Evolutionary conservation across 352 stramenopile species (phyloP), one percentile per base, ranked within the genome.

Genomic region (Globisporangium sylvaticum): DNA sequence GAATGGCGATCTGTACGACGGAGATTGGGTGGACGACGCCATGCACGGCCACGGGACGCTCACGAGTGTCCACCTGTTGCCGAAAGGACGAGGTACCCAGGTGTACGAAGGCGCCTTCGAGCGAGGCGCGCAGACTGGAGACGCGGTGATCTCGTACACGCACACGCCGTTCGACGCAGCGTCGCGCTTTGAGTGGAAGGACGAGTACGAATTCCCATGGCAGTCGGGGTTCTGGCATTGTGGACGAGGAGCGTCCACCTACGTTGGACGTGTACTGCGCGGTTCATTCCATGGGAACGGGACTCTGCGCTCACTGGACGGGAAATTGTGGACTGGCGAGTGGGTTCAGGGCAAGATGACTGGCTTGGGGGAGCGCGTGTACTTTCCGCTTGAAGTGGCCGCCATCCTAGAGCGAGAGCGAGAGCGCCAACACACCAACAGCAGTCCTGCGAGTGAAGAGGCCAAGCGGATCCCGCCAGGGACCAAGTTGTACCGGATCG

Each of bases 161-260:
- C 81, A 78, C 55, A 74, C 42, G 3, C 81, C 81, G 34, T 24
- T 37, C 22, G n/a, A 72, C 62, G 55, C 52, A 50, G 5, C 66
- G 29, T n/a, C 59, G 25, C 27, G 58, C 24, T 79, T 76, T 22
- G 77, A 89, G 37, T 88, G 80, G 75, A 81, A 70, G 20, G 52
- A 78, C 8, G 79, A 88, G 61, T 89, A 88, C 59, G 83, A 94
- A 66, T 94, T 91, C 55, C 85, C 85, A 0, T n/a, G 67, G 1
- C 61, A 67, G n/a, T 90, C 79, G 25, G 71, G 75, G 1, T 85
- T 76, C 42, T 92, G 79, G 80, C 84, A 92, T 67, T 71, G 70
- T 46, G 80, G 81, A 6, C 75, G 81, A 39, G 80, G 86, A 20
- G 70, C 60, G 5, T 85, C 73, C 15, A 89, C 70, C 34, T 95